Conservation (phyloP, 345 rosid genomes). For the Anacardium occidentale region DNA sequence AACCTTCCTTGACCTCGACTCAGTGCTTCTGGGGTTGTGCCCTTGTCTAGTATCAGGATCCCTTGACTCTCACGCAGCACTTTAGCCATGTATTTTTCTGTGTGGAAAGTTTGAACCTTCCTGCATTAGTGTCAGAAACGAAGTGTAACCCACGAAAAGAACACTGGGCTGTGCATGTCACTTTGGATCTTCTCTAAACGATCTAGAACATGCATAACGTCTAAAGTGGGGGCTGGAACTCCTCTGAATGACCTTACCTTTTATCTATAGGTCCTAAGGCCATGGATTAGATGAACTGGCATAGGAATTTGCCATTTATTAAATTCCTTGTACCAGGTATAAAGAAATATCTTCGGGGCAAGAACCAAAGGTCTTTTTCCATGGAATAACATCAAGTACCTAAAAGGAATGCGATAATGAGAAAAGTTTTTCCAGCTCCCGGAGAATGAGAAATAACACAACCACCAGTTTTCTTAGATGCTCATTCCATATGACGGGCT, state of each 20-base stretch:
- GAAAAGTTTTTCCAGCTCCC: constrained; percentile 92
- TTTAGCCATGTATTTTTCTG: constrained; percentile 77
- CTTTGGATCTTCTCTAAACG: constrained; percentile 86
- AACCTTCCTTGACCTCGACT: constrained; percentile 81
- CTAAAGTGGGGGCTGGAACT: constrained; percentile 61
- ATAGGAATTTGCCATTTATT: constrained; percentile 84
- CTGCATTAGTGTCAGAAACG: constrained; percentile 80
- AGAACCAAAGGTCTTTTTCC: constrained; percentile 83
- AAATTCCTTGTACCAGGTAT: constrained; percentile 95
- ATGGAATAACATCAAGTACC: constrained; percentile 84
- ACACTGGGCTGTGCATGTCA: constrained; percentile 92
- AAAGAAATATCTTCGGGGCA: constrained; percentile 90
- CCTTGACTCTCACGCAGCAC: constrained; percentile 89
- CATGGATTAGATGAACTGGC: constrained; percentile 89
- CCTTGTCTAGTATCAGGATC: constrained; percentile 77
- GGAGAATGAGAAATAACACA: constrained; percentile 95
- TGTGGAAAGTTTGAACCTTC: constrained; percentile 79
- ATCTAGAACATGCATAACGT: constrained; percentile 85
- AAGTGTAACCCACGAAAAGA: constrained; percentile 96
- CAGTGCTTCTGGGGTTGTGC: constrained; percentile 91
- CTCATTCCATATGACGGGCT: constrained; percentile 55
- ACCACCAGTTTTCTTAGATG: constrained; percentile 63
- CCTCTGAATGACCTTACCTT: constrained; percentile 39
- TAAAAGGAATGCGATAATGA: constrained; percentile 82
- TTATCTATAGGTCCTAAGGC: constrained; percentile 63